Evolutionary conservation across 805 yeast species (phyloP).

Genomic region (Pichia occidentalis): DNA sequence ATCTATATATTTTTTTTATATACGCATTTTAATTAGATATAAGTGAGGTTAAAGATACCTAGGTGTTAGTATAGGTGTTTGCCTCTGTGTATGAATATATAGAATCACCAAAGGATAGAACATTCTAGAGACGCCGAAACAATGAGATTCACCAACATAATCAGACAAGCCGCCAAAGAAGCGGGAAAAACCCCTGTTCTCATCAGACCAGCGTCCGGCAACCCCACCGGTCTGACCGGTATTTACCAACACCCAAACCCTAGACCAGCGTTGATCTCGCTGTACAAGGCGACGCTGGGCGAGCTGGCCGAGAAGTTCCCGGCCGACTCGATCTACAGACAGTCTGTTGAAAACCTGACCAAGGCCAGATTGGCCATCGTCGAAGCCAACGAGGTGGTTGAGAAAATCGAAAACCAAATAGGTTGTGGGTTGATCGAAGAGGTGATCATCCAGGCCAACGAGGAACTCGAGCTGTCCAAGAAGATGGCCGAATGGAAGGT

Average conservation of each 20-base stretch:
- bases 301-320: constrained; percentile 60
- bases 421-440: constrained; percentile 86
- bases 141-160: constrained; percentile 31
- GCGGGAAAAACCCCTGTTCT: constrained; percentile 29
- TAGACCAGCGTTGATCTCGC: constrained; percentile 64
- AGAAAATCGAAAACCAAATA: constrained; percentile 62
- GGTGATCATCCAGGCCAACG: constrained; percentile 73
- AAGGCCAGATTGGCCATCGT: constrained; percentile 62
- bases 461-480: constrained; percentile 63
- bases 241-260: constrained; percentile 77
- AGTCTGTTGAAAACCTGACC: constrained; percentile 67
- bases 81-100: too few species aligned
- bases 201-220: constrained; percentile 52
- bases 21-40: too few species aligned
- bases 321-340: constrained; percentile 64
- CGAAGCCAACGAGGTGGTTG: constrained; percentile 51
- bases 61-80: too few species aligned
- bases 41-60: too few species aligned
- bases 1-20: too few species aligned
- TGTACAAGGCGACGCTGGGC: constrained; percentile 63
- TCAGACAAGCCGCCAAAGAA: constrained; percentile 37
- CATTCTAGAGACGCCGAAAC: too few species aligned
- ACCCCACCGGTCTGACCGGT: constrained; percentile 80
- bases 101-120: too few species aligned
- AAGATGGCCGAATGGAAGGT: constrained; percentile 61